Evolutionary conservation across 768 basidiomycete genomes (phyloP), one percentile per base, ranked within the genome.

Genomic region (Cubamyces lactineus): DNA sequence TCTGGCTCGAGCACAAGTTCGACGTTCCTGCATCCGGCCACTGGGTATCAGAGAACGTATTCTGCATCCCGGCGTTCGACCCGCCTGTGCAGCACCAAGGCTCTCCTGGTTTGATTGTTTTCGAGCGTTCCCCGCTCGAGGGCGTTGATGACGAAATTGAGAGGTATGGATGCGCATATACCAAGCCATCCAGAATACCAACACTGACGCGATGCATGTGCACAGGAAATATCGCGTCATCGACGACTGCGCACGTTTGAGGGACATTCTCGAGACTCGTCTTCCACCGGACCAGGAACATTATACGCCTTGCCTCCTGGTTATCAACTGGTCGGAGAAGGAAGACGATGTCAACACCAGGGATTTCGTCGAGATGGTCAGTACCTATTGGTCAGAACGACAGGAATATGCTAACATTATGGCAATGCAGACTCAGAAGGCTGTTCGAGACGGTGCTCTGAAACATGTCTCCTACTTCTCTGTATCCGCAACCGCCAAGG

Each of bases 1-100:
- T 91, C 41, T 92, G 91, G 91, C 67, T 92, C 43, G 86, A 91
- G 68, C 79, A 80, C 65, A 93, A 93, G 72, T 91, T 92, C 62
- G 80, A 86, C 64, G 79, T 91, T 13, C 87, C 87, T 0, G 71
- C 76, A 6, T 87, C 87, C 2, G 89, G 89, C 2, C 62, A 74
- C 41, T 91, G 89, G 89, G 74, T 75, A 5, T 78, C 80, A 16
- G 87, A 87, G 61, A 71, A 71, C 6, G 74, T 87, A 4, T 89
- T 89, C 70, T 80, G 85, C 16, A 86, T 91, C 50, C 86, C 87
- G 0, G 66, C 84, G 15, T 67, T 73, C 7, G 67, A 71, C 15
- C 61, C 63, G 26, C 61, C 69, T 24, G 62, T 64, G 26, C 62
- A 65, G 23, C 58, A 65, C 8, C 70, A 34, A 6, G 77, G 78